Percentiles rank a stretch among this genome's conserved stretches.
Evolutionary conservation across 2,329 filamentous ascomycete species (phyloP).

Genomic region (Neofusicoccum cordaticola): DNA sequence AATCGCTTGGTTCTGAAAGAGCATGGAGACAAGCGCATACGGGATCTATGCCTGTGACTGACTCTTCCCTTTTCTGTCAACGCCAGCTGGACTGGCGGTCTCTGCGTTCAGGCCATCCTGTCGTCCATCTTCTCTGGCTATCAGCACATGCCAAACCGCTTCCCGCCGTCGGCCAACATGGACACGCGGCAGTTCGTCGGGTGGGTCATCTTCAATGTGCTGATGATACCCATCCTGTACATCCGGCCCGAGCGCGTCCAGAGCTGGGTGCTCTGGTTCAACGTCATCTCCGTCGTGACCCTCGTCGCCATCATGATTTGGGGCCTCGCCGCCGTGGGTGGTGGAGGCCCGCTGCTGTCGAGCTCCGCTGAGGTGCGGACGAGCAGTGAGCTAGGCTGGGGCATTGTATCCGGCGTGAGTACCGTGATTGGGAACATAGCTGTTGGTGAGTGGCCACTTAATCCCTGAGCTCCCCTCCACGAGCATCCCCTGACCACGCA

Average conservation of each 20-base stretch:
- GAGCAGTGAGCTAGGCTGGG: slow-evolving; percentile 34
- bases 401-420: slow-evolving; percentile 35
- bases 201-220: slow-evolving; percentile 37
- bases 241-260: slow-evolving; percentile 43
- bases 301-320: slow-evolving; percentile 31
- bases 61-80: not conserved
- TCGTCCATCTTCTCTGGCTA: slow-evolving; percentile 35
- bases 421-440: slow-evolving; percentile 26
- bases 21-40: too few relatives aligned
- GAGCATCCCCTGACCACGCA: too few relatives aligned
- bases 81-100: slow-evolving; percentile 33
- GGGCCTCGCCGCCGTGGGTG: slow-evolving; percentile 32
- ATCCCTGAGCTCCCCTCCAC: not conserved
- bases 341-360: slow-evolving; percentile 31
- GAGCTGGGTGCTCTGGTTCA: slow-evolving; percentile 28
- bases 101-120: slow-evolving; percentile 33
- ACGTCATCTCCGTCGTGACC: slow-evolving; percentile 32
- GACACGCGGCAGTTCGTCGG: slow-evolving; percentile 37
- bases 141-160: slow-evolving; percentile 34
- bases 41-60: not conserved
- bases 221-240: slow-evolving; percentile 43
- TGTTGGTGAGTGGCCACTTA: not conserved
- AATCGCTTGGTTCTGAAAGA: too few relatives aligned
- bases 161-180: slow-evolving; percentile 32
- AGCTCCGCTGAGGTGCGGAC: slow-evolving; percentile 11